Conservation (phyloP, 139 green algal species). For the Mesotaenium endlicherianum region DNA sequence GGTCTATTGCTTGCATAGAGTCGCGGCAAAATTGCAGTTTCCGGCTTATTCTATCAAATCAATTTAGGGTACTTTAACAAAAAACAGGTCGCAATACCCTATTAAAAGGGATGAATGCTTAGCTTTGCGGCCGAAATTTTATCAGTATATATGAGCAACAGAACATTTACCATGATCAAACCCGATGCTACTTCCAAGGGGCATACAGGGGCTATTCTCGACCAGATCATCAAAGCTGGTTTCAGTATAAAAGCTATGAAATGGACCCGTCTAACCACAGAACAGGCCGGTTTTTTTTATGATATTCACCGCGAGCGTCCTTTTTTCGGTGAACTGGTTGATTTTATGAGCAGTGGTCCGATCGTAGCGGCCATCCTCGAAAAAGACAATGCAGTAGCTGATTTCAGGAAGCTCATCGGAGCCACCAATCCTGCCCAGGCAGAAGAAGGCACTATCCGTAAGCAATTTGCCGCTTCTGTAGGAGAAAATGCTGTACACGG, state of each 20-base stretch:
- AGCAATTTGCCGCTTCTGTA: neutral
- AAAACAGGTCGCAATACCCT: too few species aligned
- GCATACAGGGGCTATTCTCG: neutral
- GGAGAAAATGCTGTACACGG: neutral
- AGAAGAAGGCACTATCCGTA: neutral
- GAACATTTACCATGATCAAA: neutral
- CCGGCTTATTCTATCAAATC: too few species aligned
- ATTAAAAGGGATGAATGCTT: too few species aligned
- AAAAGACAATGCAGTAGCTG: neutral
- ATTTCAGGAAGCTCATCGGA: neutral
- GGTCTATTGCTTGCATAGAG: too few species aligned
- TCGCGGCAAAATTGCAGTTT: too few species aligned
- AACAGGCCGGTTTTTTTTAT: neutral
- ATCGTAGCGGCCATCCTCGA: neutral
- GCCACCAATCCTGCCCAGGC: neutral
- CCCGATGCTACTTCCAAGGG: neutral
- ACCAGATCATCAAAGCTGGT: neutral
- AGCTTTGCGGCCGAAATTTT: too few species aligned
- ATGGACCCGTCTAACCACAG: neutral
- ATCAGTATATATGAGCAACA: too few species aligned
- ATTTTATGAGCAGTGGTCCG: neutral
- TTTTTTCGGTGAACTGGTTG: neutral
- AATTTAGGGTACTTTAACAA: too few species aligned
- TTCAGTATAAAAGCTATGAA: neutral
- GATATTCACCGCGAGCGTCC: neutral